phyloP scores from a whole-genome alignment of 148 eudicot species.

The Rhododendron ovatum region DNA sequence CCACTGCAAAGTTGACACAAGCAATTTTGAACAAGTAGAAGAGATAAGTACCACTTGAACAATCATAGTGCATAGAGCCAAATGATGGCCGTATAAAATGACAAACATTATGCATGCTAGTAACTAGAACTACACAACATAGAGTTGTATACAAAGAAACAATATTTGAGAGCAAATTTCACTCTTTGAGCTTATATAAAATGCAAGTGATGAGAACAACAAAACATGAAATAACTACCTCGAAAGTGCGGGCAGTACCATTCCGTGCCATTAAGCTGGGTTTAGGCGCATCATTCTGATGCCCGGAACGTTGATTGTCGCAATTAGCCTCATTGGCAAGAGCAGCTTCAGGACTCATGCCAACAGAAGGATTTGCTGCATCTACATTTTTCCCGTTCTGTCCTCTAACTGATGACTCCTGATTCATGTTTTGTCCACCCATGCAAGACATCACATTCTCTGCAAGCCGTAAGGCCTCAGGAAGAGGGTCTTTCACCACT shows the following conservation, averaged over 20 bases:
- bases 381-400: constrained; percentile 2
- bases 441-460: constrained; percentile 16
- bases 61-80: neutral
- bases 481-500: constrained; percentile 54
- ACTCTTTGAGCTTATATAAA: neutral
- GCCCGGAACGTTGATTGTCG: neutral
- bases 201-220: constrained; percentile 2
- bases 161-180: neutral
- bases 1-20: constrained; percentile 35
- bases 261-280: constrained; percentile 55
- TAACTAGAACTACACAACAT: neutral
- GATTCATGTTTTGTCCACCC: constrained; percentile 13
- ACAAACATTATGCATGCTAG: neutral
- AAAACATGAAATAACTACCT: constrained; percentile 24
- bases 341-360: constrained; percentile 14
- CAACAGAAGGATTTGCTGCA: constrained; percentile 11
- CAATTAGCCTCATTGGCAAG: constrained; percentile 9
- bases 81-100: neutral
- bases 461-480: constrained; percentile 34
- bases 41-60: neutral
- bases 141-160: neutral
- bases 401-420: constrained; percentile 12
- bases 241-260: constrained; percentile 36
- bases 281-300: constrained; percentile 18
- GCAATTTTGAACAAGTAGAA: neutral